Evolutionary conservation across 495 filamentous ascomycete species (phyloP).

Genomic region (Hyaloscypha bicolor): DNA sequence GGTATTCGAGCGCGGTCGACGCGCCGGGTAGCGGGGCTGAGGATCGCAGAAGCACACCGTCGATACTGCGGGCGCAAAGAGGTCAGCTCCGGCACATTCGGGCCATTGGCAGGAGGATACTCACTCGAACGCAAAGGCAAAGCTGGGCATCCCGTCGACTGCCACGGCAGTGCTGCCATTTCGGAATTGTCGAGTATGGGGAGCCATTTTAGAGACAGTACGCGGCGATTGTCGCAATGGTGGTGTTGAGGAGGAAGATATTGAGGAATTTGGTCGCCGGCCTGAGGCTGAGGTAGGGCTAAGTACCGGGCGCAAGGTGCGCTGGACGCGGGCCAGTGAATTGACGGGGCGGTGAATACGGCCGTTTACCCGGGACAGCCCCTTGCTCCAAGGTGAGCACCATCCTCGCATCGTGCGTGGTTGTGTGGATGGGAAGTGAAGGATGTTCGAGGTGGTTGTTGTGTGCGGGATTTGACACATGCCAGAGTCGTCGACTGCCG

Average conservation of each 20-base stretch:
- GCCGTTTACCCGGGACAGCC: background rate
- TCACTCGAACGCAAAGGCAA: slow-evolving; percentile 26
- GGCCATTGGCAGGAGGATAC: background rate
- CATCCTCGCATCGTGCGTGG: background rate
- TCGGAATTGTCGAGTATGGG: background rate
- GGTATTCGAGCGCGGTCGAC: slow-evolving; percentile 66
- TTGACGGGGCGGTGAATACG: background rate
- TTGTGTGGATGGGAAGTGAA: slow-evolving; percentile 1
- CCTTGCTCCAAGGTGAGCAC: background rate
- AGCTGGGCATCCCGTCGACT: slow-evolving; percentile 15
- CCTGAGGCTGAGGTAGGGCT: background rate
- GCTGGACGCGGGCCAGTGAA: background rate
- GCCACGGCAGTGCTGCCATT: slow-evolving; percentile 8
- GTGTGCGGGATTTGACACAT: background rate
- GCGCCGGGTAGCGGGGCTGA: slow-evolving; percentile 81
- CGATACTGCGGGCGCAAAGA: slow-evolving; percentile 53
- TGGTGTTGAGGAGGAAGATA: background rate
- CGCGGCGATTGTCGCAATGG: slow-evolving; percentile 4
- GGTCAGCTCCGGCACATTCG: slow-evolving; percentile 9
- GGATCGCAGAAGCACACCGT: slow-evolving; percentile 92
- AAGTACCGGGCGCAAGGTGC: background rate
- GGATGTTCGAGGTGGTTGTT: background rate
- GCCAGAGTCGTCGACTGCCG: background rate
- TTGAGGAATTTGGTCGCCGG: background rate
- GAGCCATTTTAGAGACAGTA: slow-evolving; percentile 13